Evolutionary conservation across 495 filamentous ascomycete species (phyloP), one percentile per base, ranked within the genome.

Genomic region (Cladorrhinum samala): DNA sequence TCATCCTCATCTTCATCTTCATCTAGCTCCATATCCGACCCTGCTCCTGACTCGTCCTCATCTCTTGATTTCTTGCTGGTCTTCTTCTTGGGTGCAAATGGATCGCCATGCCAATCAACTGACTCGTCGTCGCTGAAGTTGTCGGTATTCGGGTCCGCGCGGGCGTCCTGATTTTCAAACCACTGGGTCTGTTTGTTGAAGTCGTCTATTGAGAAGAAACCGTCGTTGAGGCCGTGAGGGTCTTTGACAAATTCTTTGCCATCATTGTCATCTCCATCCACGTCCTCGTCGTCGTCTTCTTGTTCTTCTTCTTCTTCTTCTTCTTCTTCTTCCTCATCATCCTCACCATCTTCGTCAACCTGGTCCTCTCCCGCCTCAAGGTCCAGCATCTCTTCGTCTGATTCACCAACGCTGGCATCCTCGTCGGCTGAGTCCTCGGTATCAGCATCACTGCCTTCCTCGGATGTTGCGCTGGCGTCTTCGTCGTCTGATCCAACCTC

Each of bases 201-300:
- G 47, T 95, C 84, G 54, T 97, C 91, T 55, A 98, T 95, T 1
- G 89, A 96, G 71, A 98, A 98, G 72, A 98, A 98, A 3, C 90
- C 93, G 62, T 98, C 93, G 65, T 98, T 98, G 66, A 89, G 69
- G 21, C 81, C 78, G 55, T 76, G 64, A 30, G 77, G 73, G 46
- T 80, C 77, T 49, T 78, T 72, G 14, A 77, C 68, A 21, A 75
- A 61, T 24, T 69, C 68, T n/a, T 72, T 68, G 19, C 58, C 59
- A 2, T 68, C 66, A 19, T 71, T 72, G 5, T 65, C 70, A 0
- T 69, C 60, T 3, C 68, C 63, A 0, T 63, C 59, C 0, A 63
- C 62, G 6, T 55, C 62, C 0, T 66, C 65, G 1, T 64, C 60
- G n/a, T 62, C 58, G 1, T 68, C 58, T 23, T 67, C 53, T 4